Base-by-base conservation (phyloP, 1,284 basidiomycete species). In the Rugosomyces carneus region DNA sequence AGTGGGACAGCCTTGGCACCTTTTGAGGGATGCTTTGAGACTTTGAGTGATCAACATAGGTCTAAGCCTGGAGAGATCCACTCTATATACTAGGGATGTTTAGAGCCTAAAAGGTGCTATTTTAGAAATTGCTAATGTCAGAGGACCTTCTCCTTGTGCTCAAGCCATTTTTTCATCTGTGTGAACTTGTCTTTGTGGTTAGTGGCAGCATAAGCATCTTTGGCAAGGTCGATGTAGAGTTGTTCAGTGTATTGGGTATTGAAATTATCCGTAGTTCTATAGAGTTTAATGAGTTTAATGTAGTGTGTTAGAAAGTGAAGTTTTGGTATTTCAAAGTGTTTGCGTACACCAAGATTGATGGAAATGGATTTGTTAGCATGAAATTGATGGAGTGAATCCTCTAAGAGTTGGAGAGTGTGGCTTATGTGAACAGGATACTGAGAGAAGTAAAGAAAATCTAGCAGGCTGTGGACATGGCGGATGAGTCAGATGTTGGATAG, bases 381-480 rank as follows among this genome's bases (percentile, higher is more conserved):
- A 24, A 40, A 40, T 4, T 27, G 15, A 1, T 26, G 38, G 1
- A 40, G 23, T 1, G 38, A 11, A 9, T 5, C n/a, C 6, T 40
- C 11, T 6, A 27, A n/a, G 5, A n/a, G n/a, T n/a, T 2, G 15
- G 7, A 1, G 13, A 40, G 38, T 9, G 38, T 40, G n/a, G 21
- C 13, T 10, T 11, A 20, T 26, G 16, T 40, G 38, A n/a, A 40
- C n/a, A n/a, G 38, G 21, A 40, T 40, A 63, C 39, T 62, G 57
- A 1, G 65, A 58, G 3, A 66, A 47, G 42, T 63, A 64, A 7
- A 69, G 49, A 47, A 70, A 71, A 44, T 71, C 65, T 0, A 71
- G 55, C n/a, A n/a, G n/a, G n/a, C n/a, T n/a, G n/a, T n/a, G n/a
- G n/a, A n/a, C n/a, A n/a, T n/a, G n/a, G n/a, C n/a, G n/a, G n/a